phyloP scores from a whole-genome alignment of 2,329 filamentous ascomycete species.

The Chrysosporium keratinophilum region DNA sequence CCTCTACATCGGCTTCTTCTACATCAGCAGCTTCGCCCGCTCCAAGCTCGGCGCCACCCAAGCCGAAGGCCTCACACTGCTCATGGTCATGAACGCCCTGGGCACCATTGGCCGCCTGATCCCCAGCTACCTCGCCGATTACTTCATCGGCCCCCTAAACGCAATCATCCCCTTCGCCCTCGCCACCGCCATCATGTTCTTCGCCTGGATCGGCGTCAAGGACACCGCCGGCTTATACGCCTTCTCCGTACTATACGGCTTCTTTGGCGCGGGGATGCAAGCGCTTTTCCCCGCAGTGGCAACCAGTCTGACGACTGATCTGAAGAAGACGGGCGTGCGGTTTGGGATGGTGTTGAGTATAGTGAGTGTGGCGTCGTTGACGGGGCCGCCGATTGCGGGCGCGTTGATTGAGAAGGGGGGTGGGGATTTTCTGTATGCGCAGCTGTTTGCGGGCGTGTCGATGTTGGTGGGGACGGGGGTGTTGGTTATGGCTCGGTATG shows the following conservation, averaged over 20 bases:
- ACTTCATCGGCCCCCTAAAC: conserved; percentile 49
- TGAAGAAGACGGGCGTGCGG: conserved; percentile 46
- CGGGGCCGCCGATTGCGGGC: conserved; percentile 47
- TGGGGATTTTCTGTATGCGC: conserved; percentile 42
- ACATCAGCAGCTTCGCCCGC: conserved; percentile 35
- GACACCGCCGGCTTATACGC: conserved; percentile 45
- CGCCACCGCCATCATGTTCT: conserved; percentile 35
- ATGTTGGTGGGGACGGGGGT: conserved; percentile 38
- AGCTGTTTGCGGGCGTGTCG: conserved; percentile 41
- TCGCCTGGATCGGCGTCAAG: conserved; percentile 50
- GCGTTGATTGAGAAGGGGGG: conserved; percentile 39
- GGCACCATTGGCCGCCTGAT: conserved; percentile 49
- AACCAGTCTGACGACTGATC: conserved; percentile 44
- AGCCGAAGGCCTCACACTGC: conserved; percentile 46
- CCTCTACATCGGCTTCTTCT: conserved; percentile 46
- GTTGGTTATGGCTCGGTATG: conserved; percentile 34
- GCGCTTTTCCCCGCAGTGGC: conserved; percentile 55
- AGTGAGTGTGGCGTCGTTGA: conserved; percentile 45
- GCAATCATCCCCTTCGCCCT: conserved; percentile 45
- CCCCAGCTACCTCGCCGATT: conserved; percentile 51
- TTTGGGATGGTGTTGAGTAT: conserved; percentile 48
- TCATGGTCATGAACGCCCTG: conserved; percentile 56
- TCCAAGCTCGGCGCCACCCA: conserved; percentile 34
- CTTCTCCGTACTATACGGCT: conserved; percentile 55
- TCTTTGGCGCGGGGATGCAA: conserved; percentile 54